These are phyloP conservation scores for Aspergillus floridensis DNA, from an alignment of 2,329 filamentous ascomycete genomes.

Conservation along the genomic window DNA sequence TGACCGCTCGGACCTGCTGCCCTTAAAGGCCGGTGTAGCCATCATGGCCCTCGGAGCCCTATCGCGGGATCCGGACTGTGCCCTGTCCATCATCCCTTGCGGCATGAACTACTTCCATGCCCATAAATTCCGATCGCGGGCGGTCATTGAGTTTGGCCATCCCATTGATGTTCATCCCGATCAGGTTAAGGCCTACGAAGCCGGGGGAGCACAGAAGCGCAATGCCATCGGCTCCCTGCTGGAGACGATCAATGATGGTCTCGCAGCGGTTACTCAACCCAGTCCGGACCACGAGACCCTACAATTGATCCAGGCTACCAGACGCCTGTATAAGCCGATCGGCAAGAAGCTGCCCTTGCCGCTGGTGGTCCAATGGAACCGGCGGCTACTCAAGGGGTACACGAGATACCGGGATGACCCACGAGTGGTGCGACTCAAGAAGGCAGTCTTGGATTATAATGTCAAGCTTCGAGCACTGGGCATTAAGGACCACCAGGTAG, in stretches of 20 bases:
- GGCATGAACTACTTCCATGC: too few relatives aligned
- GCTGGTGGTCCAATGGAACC: conserved; percentile 89
- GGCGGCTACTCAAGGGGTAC: conserved; percentile 85
- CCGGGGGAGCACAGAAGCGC: conserved; percentile 67
- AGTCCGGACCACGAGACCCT: conserved; percentile 91
- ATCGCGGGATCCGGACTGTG: conserved; percentile 64
- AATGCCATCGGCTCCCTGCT: conserved; percentile 80
- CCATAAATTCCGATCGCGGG: conserved; percentile 45
- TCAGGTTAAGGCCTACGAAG: conserved; percentile 80
- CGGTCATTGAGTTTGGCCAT: conserved; percentile 90
- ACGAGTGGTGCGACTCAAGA: conserved; percentile 72
- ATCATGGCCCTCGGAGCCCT: conserved; percentile 95
- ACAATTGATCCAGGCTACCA: conserved; percentile 92
- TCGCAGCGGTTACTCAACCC: conserved; percentile 84
- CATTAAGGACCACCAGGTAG: too few relatives aligned
- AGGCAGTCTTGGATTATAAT: too few relatives aligned
- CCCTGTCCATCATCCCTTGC: too few relatives aligned
- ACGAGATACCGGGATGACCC: conserved; percentile 88
- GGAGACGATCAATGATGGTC: conserved; percentile 79
- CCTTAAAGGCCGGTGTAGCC: conserved; percentile 92
- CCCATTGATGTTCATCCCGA: conserved; percentile 82
- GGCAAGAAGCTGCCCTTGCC: conserved; percentile 91
- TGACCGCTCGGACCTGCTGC: conserved; percentile 85
- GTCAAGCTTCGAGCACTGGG: too few relatives aligned
- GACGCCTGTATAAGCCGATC: conserved; percentile 88